Evolutionary conservation across 1,284 basidiomycete species (phyloP), one percentile per base, ranked within the genome.

Genomic region (Cryptococcus sp.): DNA sequence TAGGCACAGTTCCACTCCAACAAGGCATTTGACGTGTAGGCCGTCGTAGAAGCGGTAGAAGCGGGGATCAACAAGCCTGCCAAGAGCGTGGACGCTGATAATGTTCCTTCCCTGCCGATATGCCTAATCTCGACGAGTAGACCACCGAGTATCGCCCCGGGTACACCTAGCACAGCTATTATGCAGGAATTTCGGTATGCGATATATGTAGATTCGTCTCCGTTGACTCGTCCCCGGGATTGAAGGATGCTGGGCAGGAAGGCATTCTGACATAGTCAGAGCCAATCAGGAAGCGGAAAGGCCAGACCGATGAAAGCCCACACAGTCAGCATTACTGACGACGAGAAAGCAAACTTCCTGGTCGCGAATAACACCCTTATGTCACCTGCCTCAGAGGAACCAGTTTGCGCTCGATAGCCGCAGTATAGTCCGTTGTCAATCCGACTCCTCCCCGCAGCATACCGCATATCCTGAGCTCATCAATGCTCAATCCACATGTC

Each of bases 281-380:
- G n/a, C 36, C 2, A 19, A 14, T 42, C 21, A 13, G 19, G n/a
- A 32, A 85, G 72, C 0, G 83, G 83, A 61, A 81, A 85, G 2
- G 81, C 82, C 2, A 84, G 76, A n/a, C 83, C 82, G 50, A 85
- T 80, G 44, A 82, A 70, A 13, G 78, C 80, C 82, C 83, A 85
- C 28, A 83, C 76, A 3, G 78, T 41, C 55, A 83, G 82, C 49
- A 81, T 81, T 34, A 83, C 57, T 0, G 70, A 61, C 2, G 81
- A 83, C 57, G 82, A 82, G 52, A 78, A 67, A 1, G 78, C 78
- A 54, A 85, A 74, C 46, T 76, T 76, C 40, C 63, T 73, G 2
- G 78, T 79, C 1, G 77, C 54, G 58, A 85, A 85, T 19, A 85
- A 72, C 4, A 81, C 80, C 49, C 70, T 76, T 46, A 83, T 61